A percentile compares a stretch with the other conserved stretches of the same genome.
phyloP scores from a whole-genome alignment of 2,329 filamentous ascomycete species.

The Pseudogymnoascus sp. region DNA sequence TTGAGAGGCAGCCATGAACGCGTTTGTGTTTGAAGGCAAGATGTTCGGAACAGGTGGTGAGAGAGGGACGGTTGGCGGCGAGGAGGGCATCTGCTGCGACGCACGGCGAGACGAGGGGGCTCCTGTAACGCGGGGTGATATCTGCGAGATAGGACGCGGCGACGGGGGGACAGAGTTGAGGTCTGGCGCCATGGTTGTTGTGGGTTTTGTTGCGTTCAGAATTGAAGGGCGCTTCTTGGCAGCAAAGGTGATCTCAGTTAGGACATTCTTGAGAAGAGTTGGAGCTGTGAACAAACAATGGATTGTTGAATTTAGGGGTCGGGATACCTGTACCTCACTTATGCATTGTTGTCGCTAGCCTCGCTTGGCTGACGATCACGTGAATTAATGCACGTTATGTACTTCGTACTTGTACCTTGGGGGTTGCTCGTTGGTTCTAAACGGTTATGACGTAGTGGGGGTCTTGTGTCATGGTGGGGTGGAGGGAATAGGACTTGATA shows the following conservation, averaged over 20 bases:
- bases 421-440: not conserved
- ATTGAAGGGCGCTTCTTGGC: not conserved
- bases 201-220: not conserved
- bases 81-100: constrained; percentile 21
- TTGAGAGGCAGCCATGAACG: constrained; percentile 15
- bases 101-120: constrained; percentile 22
- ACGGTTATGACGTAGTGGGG: not conserved
- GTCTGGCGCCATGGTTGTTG: constrained; percentile 26
- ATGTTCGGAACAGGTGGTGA: constrained; percentile 22
- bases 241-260: not conserved
- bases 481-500: not conserved
- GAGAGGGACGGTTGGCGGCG: constrained; percentile 16
- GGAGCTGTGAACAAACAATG: not conserved
- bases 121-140: constrained; percentile 22
- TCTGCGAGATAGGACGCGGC: constrained; percentile 17
- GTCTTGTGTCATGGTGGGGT: constrained; percentile 9
- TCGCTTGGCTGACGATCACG: not conserved
- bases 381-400: not conserved
- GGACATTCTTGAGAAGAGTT: not conserved
- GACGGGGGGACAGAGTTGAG: constrained; percentile 28
- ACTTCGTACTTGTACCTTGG: constrained; percentile 2
- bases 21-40: constrained; percentile 26
- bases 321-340: not conserved
- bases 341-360: not conserved
- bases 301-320: not conserved